phyloP scores from a whole-genome alignment of 306 rosid genomes.

The Cyamopsis tetragonoloba region DNA sequence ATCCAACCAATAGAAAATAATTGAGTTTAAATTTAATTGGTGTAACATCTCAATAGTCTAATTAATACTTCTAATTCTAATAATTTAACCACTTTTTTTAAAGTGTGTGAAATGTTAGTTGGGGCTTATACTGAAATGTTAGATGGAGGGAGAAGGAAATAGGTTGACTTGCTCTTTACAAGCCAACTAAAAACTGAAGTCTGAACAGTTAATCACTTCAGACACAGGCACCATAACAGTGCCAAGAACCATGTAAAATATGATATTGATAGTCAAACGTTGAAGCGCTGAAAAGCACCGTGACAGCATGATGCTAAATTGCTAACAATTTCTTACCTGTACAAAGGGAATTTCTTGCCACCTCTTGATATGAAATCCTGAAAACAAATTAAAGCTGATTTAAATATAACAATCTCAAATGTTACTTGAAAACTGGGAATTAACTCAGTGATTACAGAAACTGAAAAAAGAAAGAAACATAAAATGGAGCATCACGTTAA shows the following conservation, averaged over 20 bases:
- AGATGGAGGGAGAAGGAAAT: too few species aligned
- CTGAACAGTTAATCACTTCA: not conserved
- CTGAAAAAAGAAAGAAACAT: not conserved
- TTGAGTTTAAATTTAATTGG: too few species aligned
- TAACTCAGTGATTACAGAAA: not conserved
- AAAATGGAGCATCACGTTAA: not conserved
- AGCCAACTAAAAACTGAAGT: not conserved
- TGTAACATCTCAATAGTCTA: too few species aligned
- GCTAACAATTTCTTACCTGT: constrained; percentile 47
- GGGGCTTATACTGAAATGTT: too few species aligned
- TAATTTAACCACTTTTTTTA: too few species aligned
- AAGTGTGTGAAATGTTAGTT: too few species aligned
- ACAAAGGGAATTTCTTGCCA: constrained; percentile 68
- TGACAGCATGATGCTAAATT: not conserved
- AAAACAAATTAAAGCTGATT: constrained; percentile 17
- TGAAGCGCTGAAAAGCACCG: not conserved
- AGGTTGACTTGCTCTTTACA: not conserved
- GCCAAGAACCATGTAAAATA: not conserved
- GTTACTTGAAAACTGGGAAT: constrained; percentile 21
- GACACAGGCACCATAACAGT: not conserved
- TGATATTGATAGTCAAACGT: not conserved
- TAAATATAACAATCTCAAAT: constrained; percentile 30
- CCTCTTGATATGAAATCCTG: constrained; percentile 96
- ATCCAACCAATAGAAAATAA: too few species aligned
- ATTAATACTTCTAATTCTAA: too few species aligned